Evolutionary conservation across 108 stramenopile genomes (phyloP), one percentile per base, ranked within the genome.

Genomic region (Bacterosira constricta): DNA sequence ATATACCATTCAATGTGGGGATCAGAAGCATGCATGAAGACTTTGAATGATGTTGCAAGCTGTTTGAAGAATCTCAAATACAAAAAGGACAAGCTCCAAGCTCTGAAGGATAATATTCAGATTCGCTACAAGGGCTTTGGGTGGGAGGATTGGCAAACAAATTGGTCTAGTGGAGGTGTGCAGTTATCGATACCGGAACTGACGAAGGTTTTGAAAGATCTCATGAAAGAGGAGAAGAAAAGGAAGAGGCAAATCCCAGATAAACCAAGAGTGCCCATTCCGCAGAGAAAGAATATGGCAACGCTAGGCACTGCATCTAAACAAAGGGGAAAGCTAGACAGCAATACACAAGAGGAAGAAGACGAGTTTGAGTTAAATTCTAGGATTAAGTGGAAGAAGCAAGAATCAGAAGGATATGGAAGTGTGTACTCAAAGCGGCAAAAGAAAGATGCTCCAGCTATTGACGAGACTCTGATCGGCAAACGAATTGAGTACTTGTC

Each of bases 31-130:
- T 59, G 30, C 58, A 29, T 20, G 58, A 59, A 41, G 58, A 59
- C 29, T 42, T 20, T 27, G 10, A 21, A 10, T 5, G 58, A 41
- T 10, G 58, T 59, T 39, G 30, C 3, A 20, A 20, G 10, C 10
- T 20, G 41, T 10, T 23, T 59, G 20, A 34, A 32, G 30, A 59
- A 34, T 29, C 26, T 59, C 17, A 59, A 7, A 10, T 21, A 18
- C 7, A 32, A 5, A 21, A 7, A 20, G 20, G 58, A 21, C 21
- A 31, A 59, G 6, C 10, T 34, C 26, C 18, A 30, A 3, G 26
- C 58, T 34, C 25, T 59, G 39, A 59, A 59, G 21, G 30, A 31
- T 10, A 59, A 59, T 27, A 59, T 59, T 25, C 26, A 21, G 20
- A 59, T 59, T 42, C n/a, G 58, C 26, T 39, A 21, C 30, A 25